These are phyloP conservation scores for Acer yangbiense DNA, from an alignment of 345 rosid genomes.

Conservation along the genomic window DNA sequence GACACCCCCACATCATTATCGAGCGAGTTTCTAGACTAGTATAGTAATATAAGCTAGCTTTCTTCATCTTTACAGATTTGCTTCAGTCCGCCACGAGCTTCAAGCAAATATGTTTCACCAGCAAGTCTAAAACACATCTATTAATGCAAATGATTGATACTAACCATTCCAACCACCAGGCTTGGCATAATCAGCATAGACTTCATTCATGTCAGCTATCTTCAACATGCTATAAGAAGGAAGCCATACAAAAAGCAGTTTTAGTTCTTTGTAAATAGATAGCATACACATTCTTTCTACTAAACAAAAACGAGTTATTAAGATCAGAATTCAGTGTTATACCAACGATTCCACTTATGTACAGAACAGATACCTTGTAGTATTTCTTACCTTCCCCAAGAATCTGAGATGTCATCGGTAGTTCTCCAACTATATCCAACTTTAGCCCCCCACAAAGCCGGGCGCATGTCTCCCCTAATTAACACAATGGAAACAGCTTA, in stretches of 20 bases:
- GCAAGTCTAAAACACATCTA: too few species aligned
- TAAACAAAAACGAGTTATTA: too few species aligned
- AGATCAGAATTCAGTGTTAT: neutral
- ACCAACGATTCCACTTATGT: neutral
- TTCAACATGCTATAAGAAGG: conserved; percentile 10
- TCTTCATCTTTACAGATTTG: too few species aligned
- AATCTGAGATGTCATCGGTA: conserved; percentile 28
- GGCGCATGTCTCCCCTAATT: conserved; percentile 26
- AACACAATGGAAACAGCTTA: neutral
- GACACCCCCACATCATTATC: too few species aligned
- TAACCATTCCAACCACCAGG: conserved; percentile 35
- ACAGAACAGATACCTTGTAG: neutral
- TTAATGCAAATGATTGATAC: neutral
- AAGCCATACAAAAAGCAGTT: neutral
- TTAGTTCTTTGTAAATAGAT: neutral
- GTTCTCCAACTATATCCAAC: conserved; percentile 32
- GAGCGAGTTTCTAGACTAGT: too few species aligned
- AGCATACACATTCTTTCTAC: too few species aligned
- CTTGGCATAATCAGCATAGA: conserved; percentile 25
- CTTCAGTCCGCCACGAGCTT: too few species aligned
- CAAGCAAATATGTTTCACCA: too few species aligned
- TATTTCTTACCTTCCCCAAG: conserved; percentile 22
- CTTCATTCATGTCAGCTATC: conserved; percentile 27
- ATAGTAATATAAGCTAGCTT: too few species aligned
- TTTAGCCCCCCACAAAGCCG: conserved; percentile 26